Evolutionary conservation across 306 rosid species (phyloP).

Genomic region (Aeschynomene evenia): DNA sequence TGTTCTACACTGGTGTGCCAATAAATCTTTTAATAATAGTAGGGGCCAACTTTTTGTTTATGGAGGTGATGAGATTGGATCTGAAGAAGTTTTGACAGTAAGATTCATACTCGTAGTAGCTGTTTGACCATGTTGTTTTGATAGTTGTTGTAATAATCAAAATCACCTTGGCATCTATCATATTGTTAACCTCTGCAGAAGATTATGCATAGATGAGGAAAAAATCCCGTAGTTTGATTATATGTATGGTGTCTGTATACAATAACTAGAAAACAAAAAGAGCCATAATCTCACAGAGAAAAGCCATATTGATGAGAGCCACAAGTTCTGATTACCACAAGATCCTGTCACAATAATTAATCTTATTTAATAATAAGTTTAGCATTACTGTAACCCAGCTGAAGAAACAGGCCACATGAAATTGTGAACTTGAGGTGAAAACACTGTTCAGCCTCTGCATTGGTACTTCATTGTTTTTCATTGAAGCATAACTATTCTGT

Average conservation of each 20-base stretch:
- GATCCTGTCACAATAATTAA: slow-evolving; percentile 1
- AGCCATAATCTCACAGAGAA: not conserved
- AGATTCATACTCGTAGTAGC: slow-evolving; percentile 33
- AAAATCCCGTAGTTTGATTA: not conserved
- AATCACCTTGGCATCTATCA: slow-evolving; percentile 15
- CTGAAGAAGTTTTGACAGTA: slow-evolving; percentile 81
- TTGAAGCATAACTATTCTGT: slow-evolving; percentile 9
- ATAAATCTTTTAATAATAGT: slow-evolving; percentile 34
- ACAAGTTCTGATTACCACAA: slow-evolving; percentile 12
- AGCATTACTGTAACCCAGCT: slow-evolving; percentile 11
- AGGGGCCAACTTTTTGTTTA: slow-evolving; percentile 75
- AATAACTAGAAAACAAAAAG: not conserved
- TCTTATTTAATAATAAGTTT: slow-evolving; percentile 20
- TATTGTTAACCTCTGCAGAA: slow-evolving; percentile 16
- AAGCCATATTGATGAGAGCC: slow-evolving; percentile 7
- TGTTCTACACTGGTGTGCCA: slow-evolving; percentile 63
- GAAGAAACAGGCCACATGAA: slow-evolving; percentile 10
- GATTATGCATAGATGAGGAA: slow-evolving; percentile 12
- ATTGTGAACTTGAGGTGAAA: slow-evolving; percentile 3
- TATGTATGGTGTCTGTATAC: not conserved
- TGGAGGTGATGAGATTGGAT: slow-evolving; percentile 83
- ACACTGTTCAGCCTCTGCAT: slow-evolving; percentile 17
- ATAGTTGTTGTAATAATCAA: slow-evolving; percentile 26
- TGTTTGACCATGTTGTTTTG: slow-evolving; percentile 22
- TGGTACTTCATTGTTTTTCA: slow-evolving; percentile 9